Conservation (phyloP, 805 yeast genomes). For the Nakazawaea populi region DNA sequence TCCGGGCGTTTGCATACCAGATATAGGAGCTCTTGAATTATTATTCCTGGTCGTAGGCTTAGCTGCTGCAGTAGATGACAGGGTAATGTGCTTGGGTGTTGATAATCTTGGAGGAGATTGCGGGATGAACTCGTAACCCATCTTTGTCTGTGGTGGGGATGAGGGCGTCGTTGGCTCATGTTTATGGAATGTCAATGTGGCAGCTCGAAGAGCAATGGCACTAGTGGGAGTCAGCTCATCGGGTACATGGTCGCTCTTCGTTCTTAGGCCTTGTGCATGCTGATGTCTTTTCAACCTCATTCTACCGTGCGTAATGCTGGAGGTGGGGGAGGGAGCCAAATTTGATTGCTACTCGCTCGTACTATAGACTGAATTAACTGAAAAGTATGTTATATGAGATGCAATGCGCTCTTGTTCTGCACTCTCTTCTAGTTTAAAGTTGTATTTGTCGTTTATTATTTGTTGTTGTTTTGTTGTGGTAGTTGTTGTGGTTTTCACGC, state of each 20-base stretch:
- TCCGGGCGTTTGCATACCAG: too few species aligned
- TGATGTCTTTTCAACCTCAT: conserved; percentile 1
- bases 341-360: too few species aligned
- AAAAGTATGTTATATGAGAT: too few species aligned
- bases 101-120: conserved; percentile 1
- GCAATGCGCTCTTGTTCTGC: too few species aligned
- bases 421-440: too few species aligned
- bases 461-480: too few species aligned
- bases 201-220: conserved; percentile 14
- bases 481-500: too few species aligned
- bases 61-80: conserved; percentile 7
- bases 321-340: neutral
- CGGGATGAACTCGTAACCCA: neutral
- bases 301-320: neutral
- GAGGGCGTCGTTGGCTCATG: conserved; percentile 4
- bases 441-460: too few species aligned
- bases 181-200: conserved; percentile 19
- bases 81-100: conserved; percentile 4
- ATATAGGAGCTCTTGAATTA: conserved; percentile 2
- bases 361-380: too few species aligned
- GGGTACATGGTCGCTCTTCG: conserved; percentile 7
- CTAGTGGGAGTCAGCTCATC: neutral
- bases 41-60: conserved; percentile 6
- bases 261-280: conserved; percentile 1
- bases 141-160: conserved; percentile 8